phyloP scores from a whole-genome alignment of 2,329 filamentous ascomycete genomes.

The Trichothecium roseum region DNA sequence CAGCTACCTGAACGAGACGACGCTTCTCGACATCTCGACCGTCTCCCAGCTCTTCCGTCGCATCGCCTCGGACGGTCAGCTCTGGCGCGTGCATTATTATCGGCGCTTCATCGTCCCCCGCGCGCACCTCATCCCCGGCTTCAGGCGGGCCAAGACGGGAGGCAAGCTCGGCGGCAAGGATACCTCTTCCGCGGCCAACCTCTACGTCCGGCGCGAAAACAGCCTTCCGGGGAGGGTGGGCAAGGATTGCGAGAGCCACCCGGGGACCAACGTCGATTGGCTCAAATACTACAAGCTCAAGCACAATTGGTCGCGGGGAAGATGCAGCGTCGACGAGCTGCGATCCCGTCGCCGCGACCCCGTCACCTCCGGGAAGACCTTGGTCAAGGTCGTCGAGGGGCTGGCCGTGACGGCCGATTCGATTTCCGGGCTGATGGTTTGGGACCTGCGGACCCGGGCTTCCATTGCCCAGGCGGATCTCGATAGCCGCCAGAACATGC shows the following conservation, averaged over 20 bases:
- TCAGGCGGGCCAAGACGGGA: conserved; percentile 21
- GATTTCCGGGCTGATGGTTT: conserved; percentile 61
- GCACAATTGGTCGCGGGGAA: conserved; percentile 83
- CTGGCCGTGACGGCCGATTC: conserved; percentile 69
- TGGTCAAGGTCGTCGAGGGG: conserved; percentile 70
- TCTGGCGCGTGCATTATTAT: conserved; percentile 90
- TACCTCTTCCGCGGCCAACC: conserved; percentile 3
- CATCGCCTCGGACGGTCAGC: conserved; percentile 69
- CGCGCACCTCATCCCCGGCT: conserved; percentile 63
- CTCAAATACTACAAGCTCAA: conserved; percentile 79
- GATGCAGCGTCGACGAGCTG: conserved; percentile 71
- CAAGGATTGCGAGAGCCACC: conserved; percentile 1
- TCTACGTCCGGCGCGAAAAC: conserved; percentile 41
- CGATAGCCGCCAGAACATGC: background rate
- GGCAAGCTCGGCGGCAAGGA: background rate
- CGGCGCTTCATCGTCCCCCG: conserved; percentile 75
- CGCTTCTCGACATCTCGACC: conserved; percentile 51
- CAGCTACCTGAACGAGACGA: conserved; percentile 59
- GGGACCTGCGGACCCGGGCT: conserved; percentile 57
- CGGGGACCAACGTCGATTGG: conserved; percentile 50
- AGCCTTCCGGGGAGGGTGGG: conserved; percentile 1
- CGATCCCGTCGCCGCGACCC: conserved; percentile 30
- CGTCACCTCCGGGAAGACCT: conserved; percentile 36
- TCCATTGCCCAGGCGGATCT: conserved; percentile 44
- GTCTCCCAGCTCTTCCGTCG: conserved; percentile 67